Evolutionary conservation across 208 protist genomes (phyloP), one percentile per base, ranked within the genome.

Genomic region (Novymonas esmeraldas): DNA sequence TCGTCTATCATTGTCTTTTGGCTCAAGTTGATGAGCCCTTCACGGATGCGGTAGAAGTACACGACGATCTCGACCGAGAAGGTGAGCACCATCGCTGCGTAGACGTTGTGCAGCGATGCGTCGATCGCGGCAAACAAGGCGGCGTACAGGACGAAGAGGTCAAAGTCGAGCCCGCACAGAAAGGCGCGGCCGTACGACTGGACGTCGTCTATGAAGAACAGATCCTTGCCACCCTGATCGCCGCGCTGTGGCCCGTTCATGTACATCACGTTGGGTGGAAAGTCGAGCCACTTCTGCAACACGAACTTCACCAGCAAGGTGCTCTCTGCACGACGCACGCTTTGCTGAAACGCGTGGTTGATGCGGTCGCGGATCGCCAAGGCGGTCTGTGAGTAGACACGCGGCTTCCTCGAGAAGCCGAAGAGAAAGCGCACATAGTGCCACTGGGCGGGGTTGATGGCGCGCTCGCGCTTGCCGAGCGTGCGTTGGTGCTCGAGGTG

Each of bases 151-250:
- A 93, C 60, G 64, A 89, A 92, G 16, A 94, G 52, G 63, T 92
- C 80, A 41, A 90, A 73, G 56, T 96, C 88, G 7, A 94, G 51
- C 0, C 81, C 82, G 51, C 83, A 90, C 52, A 96, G 58, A 61
- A 96, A 82, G 9, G 82, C 84, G 7, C 73, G 71, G 2, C 78
- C 83, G 46, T 86, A 94, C 14, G 86, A 82, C 24, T 71, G 42
- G 26, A 80, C 63, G 41, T 84, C 59, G 70, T 93, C 91, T 28
- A 92, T 78, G 76, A 96, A 96, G 73, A 91, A 96, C n/a, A 95
- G 60, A 62, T 91, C 84, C 55, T 89, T 89, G 20, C 76, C 77
- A 5, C 71, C 74, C 44, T 82, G 84, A 26, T 93, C 89, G 16
- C 80, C 81, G 6, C 68, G 78, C 70, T 90, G 83, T 18, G 81